phyloP scores from a whole-genome alignment of 345 rosid genomes.

The Adansonia digitata region DNA sequence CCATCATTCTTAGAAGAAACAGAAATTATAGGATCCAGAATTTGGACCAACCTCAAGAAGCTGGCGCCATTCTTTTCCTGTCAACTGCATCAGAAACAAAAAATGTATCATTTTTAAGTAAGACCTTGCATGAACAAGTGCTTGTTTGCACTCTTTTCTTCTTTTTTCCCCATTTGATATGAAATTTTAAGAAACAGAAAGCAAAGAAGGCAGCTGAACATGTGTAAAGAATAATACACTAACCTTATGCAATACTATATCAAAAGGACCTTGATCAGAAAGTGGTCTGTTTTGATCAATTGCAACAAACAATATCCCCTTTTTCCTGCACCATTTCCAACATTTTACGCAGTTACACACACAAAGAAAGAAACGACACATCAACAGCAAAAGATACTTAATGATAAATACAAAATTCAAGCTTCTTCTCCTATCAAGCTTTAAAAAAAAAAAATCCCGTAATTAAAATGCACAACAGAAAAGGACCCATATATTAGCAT shows the following conservation, averaged over 20 bases:
- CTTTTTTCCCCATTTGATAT: neutral
- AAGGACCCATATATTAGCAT: neutral
- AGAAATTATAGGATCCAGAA: slow-evolving; percentile 1
- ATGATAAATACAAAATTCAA: neutral
- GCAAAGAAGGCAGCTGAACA: neutral
- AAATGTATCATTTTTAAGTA: neutral
- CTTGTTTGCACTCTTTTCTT: neutral
- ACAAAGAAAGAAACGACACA: neutral
- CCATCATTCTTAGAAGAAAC: neutral
- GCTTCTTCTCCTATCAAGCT: neutral
- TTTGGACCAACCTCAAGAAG: slow-evolving; percentile 62
- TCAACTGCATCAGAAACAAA: slow-evolving; percentile 37
- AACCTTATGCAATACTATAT: slow-evolving; percentile 77
- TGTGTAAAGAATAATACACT: neutral
- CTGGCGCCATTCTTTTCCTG: slow-evolving; percentile 69
- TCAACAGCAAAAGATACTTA: neutral
- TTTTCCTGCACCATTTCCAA: slow-evolving; percentile 24
- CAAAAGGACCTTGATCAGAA: slow-evolving; percentile 80
- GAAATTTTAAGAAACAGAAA: neutral
- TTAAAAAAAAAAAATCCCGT: neutral
- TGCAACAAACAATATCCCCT: slow-evolving; percentile 66
- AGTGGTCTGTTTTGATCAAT: slow-evolving; percentile 65
- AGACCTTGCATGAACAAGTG: neutral
- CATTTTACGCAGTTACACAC: neutral
- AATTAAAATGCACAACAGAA: neutral